Evolutionary conservation across 192 early-diverging fungal genomes (phyloP).

Genomic region (Podila verticillata): DNA sequence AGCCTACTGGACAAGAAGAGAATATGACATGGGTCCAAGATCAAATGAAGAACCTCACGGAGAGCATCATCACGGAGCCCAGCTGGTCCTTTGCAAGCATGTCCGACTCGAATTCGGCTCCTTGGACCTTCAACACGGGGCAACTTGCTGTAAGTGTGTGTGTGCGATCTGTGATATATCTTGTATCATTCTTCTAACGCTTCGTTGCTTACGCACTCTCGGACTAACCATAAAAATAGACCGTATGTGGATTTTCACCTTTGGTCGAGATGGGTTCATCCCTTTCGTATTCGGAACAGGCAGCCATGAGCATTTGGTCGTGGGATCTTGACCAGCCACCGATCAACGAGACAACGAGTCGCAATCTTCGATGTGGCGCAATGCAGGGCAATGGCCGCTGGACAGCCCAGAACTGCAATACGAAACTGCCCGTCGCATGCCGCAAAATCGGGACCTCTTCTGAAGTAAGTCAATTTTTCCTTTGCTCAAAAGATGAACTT

Average conservation of each 20-base stretch:
- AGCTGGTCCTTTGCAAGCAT: slow-evolving; percentile 40
- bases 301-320: slow-evolving; percentile 47
- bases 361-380: slow-evolving; percentile 28
- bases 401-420: slow-evolving; percentile 38
- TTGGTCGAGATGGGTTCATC: slow-evolving; percentile 1
- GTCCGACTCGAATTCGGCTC: slow-evolving; percentile 21
- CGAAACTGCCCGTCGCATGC: slow-evolving; percentile 42
- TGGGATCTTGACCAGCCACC: slow-evolving; percentile 48
- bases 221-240: slow-evolving; percentile 11
- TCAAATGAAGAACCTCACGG: background rate
- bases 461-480: slow-evolving; percentile 9
- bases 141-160: slow-evolving; percentile 32
- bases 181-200: background rate
- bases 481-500: background rate
- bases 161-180: slow-evolving; percentile 5
- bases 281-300: slow-evolving; percentile 28
- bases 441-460: slow-evolving; percentile 25
- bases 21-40: background rate
- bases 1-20: slow-evolving; percentile 22
- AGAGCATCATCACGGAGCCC: background rate
- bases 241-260: slow-evolving; percentile 24
- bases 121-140: slow-evolving; percentile 22
- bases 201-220: background rate
- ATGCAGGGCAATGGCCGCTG: slow-evolving; percentile 50
- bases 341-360: slow-evolving; percentile 12